These are phyloP conservation scores for Mycocentrospora acerina DNA, from an alignment of 2,329 filamentous ascomycete genomes.

Conservation along the genomic window DNA sequence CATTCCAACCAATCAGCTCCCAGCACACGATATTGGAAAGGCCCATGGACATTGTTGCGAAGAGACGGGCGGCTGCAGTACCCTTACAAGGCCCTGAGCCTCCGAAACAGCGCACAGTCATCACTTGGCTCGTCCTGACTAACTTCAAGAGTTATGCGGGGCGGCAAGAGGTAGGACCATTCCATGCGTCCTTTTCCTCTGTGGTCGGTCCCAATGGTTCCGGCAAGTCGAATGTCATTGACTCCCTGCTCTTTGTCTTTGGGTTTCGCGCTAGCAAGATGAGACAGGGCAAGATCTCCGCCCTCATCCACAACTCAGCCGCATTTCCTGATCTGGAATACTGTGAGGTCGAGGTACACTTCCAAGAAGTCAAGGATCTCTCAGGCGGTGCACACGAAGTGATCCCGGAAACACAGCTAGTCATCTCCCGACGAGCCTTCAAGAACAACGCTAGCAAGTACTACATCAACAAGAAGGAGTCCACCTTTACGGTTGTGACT, in stretches of 20 bases:
- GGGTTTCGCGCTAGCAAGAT: constrained; percentile 99
- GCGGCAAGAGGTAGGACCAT: constrained; percentile 90
- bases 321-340: constrained; percentile 80
- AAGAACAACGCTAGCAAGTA: constrained; percentile 99
- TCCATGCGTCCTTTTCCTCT: constrained; percentile 95
- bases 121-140: constrained; percentile 85
- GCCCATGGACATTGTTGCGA: constrained; percentile 91
- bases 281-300: constrained; percentile 97
- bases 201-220: constrained; percentile 98
- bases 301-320: constrained; percentile 95
- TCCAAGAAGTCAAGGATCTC: constrained; percentile 90
- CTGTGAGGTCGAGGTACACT: constrained; percentile 96
- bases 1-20: constrained; percentile 55
- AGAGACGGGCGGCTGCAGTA: constrained; percentile 69
- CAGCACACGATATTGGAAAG: constrained; percentile 78
- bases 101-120: constrained; percentile 85
- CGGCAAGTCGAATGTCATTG: constrained; percentile 98
- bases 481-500: constrained; percentile 90
- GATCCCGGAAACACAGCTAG: constrained; percentile 78
- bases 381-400: constrained; percentile 73
- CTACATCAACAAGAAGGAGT: constrained; percentile 88
- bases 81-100: constrained; percentile 69
- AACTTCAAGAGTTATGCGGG: constrained; percentile 99
- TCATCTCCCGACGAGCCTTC: constrained; percentile 91
- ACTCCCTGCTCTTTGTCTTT: constrained; percentile 97